Evolutionary conservation across 148 eudicot species (phyloP), one percentile per base, ranked within the genome.

Genomic region (Pharnaceum exiguum): DNA sequence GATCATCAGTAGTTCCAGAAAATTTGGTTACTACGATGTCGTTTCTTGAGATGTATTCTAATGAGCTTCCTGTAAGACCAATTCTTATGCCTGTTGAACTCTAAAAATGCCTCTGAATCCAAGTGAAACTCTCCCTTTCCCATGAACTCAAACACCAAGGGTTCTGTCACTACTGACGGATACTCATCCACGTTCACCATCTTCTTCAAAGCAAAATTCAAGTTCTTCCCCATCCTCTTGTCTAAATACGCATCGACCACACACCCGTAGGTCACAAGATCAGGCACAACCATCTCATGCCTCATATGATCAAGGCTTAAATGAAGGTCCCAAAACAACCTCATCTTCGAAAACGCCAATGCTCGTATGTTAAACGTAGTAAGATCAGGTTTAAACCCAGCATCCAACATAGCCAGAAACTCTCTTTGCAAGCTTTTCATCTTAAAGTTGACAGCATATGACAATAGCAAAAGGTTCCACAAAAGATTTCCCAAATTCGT

Each of bases 341-440:
- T 74, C 98, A 93, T 93, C 67, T 66, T 83, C 6, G 89, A 82
- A 65, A 87, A 91, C 10, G 90, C 98, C 55, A 91, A 54, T 39
- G 82, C 75, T 50, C 96, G 72, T 19, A 85, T 77, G 52, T 91
- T 87, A 59, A 85, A 87, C 3, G 96, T 91, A 2, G 79, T 78
- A 44, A 85, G 56, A 79, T 87, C 94, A 48, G 94, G 96, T 30
- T 17, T 38, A 60, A 87, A 91, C 26, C 96, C 96, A 46, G 90
- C 68, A 63, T 75, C 86, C 23, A 85, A 68, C 98, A 93, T 93
- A 7, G 60, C 79, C 51, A 83, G 55, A 63, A 89, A 93, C 58
- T 81, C 87, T 53, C 95, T 78, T 68, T 93, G 99, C 74, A 89
- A 72, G 71, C 91, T 89, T 60, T 93, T 93, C 99, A 93, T 93